Evolutionary conservation across 306 rosid species (phyloP), one percentile per base, ranked within the genome.

Genomic region (Senna siamea): DNA sequence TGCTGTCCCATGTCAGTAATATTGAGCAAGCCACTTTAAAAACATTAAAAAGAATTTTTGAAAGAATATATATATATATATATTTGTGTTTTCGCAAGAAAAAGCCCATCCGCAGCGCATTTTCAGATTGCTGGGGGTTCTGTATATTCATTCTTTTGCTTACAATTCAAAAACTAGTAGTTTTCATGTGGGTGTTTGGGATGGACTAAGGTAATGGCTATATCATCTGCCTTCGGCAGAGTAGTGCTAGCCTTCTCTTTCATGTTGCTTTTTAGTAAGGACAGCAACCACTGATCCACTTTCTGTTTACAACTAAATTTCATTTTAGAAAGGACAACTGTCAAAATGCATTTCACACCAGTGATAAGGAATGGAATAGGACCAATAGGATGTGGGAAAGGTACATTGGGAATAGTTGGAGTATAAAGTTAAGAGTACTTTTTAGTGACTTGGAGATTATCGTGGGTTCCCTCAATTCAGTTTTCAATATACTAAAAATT

Each of bases 231-330:
- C 50, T 62, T 62, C 37, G 9, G 51, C 50, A 17, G 8, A 38
- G 69, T 7, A 40, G 69, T 38, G 32, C 34, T 62, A 23, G 9
- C 26, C 17, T 37, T 30, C n/a, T 17, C 68, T 62, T 62, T 62
- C 68, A 14, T 62, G 30, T 8, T 37, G 48, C 30, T 10, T 9
- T 38, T 26, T 11, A 18, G 32, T 37, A 18, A 10, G 51, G 15
- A 37, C 26, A 43, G 69, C 34, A 62, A 17, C 46, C 14, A 1
- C 50, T 38, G 30, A 30, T 37, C 10, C 69, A 9, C 51, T 13
- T 18, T 38, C 9, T 37, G 10, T 18, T 62, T 62, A 19, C 34
- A 19, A 18, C 32, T 20, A 58, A 18, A 38, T 40, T 62, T 3
- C 17, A 38, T 62, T 38, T 23, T 38, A 38, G 9, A 11, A 37